Percentiles rank a stretch among this genome's conserved stretches.
Evolutionary conservation across 192 early-diverging fungal species (phyloP).

Genomic region (Helicostylum pulchrum): DNA sequence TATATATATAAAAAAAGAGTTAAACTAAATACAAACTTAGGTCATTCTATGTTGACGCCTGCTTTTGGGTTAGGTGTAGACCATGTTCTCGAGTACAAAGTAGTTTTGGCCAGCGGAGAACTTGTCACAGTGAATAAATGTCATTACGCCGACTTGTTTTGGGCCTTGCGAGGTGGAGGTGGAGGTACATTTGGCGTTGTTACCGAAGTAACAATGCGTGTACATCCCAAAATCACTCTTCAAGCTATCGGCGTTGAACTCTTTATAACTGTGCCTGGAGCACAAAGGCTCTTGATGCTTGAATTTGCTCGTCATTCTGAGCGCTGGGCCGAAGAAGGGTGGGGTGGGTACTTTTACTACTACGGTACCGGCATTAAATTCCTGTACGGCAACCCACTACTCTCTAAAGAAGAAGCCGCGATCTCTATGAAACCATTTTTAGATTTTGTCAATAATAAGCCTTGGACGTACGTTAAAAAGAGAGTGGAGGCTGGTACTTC

Average conservation of each 20-base stretch:
- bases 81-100: slow-evolving; percentile 46
- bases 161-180: slow-evolving; percentile 60
- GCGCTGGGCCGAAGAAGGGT: not conserved
- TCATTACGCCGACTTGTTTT: slow-evolving; percentile 57
- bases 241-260: not conserved
- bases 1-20: no score
- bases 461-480: not conserved
- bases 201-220: slow-evolving; percentile 34
- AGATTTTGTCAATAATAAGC: not conserved
- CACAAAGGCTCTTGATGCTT: not conserved
- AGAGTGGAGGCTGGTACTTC: not conserved
- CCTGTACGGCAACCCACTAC: not conserved
- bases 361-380: not conserved
- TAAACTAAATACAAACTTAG: no score
- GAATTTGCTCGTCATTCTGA: not conserved
- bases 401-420: slow-evolving; percentile 7
- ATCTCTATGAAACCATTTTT: slow-evolving; percentile 3
- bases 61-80: slow-evolving; percentile 46
- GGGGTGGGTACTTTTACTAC: not conserved
- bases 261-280: not conserved
- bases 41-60: slow-evolving; percentile 40
- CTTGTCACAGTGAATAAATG: slow-evolving; percentile 34
- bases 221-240: not conserved
- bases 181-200: slow-evolving; percentile 48
- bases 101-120: slow-evolving; percentile 44